Base-by-base conservation (phyloP, 176 grass and related monocot genomes). In the Oryza officinalis region DNA sequence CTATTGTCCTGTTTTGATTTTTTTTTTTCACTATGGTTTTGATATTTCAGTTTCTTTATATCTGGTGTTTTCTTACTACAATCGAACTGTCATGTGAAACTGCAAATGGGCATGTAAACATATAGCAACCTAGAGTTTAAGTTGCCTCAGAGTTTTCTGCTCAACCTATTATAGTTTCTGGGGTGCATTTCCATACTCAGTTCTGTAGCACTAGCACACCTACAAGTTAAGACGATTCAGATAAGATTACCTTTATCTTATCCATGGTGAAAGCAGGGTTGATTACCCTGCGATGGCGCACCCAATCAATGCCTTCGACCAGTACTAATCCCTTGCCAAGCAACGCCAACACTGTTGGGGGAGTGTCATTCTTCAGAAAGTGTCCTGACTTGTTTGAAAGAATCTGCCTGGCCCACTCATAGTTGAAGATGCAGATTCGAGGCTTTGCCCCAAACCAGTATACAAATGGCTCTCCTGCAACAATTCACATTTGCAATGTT, bases 251-350 rank as follows among this genome's bases (percentile, higher is more conserved):
- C 91, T 93, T 90, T 13, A 90, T 17, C 72, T 87, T 93, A 8
- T 93, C 88, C 64, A 86, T 88, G 67, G 77, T 59, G 11, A 94
- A 94, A 71, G 79, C 88, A 43, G 88, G 88, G 22, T 76, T 86
- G 23, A 90, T 66, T 18, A 94, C 74, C 14, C 85, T 82, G 2
- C 61, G 81, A 66, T 94, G 91, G 2, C 91, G 78, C 27, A 63
- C 85, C 91, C 91, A 93, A 8, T 90, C 88, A 8, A 27, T 1
- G 7, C 88, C 88, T 13, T 94, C 71, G 20, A 83, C 22, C 2
- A 90, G 60, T 0, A 60, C 32, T 3, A 94, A 4, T 5, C 91
- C 91, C 69, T 88, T 90, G 0, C 91, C 91, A 1, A 94, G 12
- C 2, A 90, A 14, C 0, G 85, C 74, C 25, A 86, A 1, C 6